phyloP scores from a whole-genome alignment of 177 flowering plant genomes.

The Vitis hybrid region DNA sequence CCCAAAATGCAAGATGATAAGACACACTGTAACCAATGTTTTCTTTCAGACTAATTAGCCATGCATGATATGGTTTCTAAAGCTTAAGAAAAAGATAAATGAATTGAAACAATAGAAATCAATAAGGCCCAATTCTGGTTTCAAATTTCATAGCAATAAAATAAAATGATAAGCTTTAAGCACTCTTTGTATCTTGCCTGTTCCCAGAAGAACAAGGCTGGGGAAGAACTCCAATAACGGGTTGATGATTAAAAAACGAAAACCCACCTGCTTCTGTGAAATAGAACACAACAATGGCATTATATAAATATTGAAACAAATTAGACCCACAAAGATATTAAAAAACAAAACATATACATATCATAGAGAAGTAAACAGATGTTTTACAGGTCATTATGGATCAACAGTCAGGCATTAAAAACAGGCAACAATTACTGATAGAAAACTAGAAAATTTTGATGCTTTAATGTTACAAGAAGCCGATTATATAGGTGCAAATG shows the following conservation, averaged over 20 bases:
- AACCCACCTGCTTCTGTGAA: constrained; percentile 63
- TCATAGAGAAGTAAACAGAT: too few species aligned
- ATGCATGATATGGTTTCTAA: too few species aligned
- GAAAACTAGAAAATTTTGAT: neutral
- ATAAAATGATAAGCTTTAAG: neutral
- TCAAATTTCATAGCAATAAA: neutral
- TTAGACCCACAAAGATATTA: neutral
- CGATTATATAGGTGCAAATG: neutral
- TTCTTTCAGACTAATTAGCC: too few species aligned
- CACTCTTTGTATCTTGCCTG: constrained; percentile 49
- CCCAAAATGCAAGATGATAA: too few species aligned
- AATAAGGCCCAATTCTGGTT: neutral
- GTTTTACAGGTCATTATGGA: too few species aligned
- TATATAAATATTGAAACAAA: constrained; percentile 6
- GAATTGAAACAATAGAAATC: neutral
- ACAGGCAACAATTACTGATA: neutral
- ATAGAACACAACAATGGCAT: constrained; percentile 10
- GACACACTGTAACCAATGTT: too few species aligned
- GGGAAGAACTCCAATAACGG: constrained; percentile 80
- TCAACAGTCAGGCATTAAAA: neutral
- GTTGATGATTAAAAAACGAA: constrained; percentile 39
- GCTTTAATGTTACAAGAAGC: neutral
- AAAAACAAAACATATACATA: neutral
- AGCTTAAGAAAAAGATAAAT: neutral
- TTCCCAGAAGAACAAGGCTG: constrained; percentile 74